phyloP scores from a whole-genome alignment of 108 stramenopile species.

The Epithemia pelagica region DNA sequence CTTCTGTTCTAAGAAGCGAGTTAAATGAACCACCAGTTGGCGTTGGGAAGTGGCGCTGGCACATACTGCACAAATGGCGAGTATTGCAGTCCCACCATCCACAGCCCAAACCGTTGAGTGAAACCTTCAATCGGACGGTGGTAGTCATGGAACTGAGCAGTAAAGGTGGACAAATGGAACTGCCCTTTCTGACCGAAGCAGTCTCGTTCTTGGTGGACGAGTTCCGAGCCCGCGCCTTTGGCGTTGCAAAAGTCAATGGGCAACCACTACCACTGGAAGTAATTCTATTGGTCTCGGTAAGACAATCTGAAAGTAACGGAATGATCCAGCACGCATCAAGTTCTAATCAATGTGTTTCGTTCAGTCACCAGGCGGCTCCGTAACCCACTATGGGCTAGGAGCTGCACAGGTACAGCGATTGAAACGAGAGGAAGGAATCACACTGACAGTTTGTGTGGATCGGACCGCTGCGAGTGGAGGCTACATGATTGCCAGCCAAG shows the following conservation, averaged over 20 bases:
- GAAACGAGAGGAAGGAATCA: constrained; percentile 31
- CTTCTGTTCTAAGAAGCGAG: constrained; percentile 35
- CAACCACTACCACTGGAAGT: constrained; percentile 5
- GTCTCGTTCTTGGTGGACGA: constrained; percentile 58
- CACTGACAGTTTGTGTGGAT: constrained; percentile 45
- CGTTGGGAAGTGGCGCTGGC: constrained; percentile 23
- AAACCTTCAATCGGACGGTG: constrained; percentile 45
- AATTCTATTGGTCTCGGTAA: neutral
- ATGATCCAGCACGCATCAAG: too few relatives aligned
- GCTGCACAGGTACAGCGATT: constrained; percentile 61
- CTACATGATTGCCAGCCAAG: constrained; percentile 72
- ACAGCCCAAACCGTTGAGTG: constrained; percentile 2
- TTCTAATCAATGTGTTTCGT: too few relatives aligned
- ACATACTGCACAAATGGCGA: constrained; percentile 12
- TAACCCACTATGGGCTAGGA: constrained; percentile 67
- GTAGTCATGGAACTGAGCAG: constrained; percentile 57
- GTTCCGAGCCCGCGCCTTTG: constrained; percentile 45
- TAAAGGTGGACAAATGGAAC: constrained; percentile 30
- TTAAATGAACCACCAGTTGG: constrained; percentile 44
- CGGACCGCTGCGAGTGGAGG: constrained; percentile 61
- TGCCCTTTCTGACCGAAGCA: constrained; percentile 50
- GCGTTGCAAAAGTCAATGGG: constrained; percentile 5
- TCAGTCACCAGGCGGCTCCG: constrained; percentile 62
- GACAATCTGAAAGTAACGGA: too few relatives aligned
- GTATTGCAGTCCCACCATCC: constrained; percentile 17